Conservation (phyloP, 2,329 filamentous ascomycete genomes). For the Aschersonia sp. region DNA sequence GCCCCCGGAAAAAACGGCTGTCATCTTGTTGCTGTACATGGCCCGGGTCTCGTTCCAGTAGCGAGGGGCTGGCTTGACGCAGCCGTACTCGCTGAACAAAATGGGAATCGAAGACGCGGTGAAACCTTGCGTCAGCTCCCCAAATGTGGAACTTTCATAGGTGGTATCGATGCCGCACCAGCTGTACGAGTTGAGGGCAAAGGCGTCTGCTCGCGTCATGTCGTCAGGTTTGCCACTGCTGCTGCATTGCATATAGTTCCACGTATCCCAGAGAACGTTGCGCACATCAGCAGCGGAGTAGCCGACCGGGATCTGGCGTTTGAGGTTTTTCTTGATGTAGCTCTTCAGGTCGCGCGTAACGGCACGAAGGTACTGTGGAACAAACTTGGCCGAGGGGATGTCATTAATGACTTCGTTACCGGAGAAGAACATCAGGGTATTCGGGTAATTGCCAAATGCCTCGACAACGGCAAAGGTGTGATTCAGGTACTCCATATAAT, state of each 20-base stretch:
- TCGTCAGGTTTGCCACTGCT: constrained; percentile 36
- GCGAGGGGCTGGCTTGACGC: constrained; percentile 57
- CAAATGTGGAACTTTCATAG: constrained; percentile 47
- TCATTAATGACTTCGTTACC: constrained; percentile 68
- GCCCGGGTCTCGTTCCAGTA: constrained; percentile 61
- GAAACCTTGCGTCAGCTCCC: constrained; percentile 51
- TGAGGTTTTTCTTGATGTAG: constrained; percentile 58
- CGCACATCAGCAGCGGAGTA: constrained; percentile 74
- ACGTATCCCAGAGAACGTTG: constrained; percentile 56
- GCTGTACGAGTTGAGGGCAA: constrained; percentile 61
- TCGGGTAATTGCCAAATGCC: constrained; percentile 52
- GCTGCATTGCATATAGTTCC: constrained; percentile 60
- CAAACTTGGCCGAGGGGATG: constrained; percentile 39
- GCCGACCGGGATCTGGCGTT: constrained; percentile 58
- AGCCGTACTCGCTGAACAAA: constrained; percentile 74
- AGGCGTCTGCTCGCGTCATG: constrained; percentile 55
- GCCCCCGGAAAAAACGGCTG: constrained; percentile 52
- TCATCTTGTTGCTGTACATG: constrained; percentile 61
- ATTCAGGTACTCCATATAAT: constrained; percentile 46
- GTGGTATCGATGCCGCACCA: constrained; percentile 51
- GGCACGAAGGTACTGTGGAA: constrained; percentile 59
- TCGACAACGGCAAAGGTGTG: constrained; percentile 53
- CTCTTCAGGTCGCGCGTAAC: constrained; percentile 69
- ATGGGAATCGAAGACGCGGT: constrained; percentile 51
- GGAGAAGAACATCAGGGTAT: constrained; percentile 60